Base-by-base conservation (phyloP, 352 stramenopile genomes). In the Globisporangium sylvaticum region DNA sequence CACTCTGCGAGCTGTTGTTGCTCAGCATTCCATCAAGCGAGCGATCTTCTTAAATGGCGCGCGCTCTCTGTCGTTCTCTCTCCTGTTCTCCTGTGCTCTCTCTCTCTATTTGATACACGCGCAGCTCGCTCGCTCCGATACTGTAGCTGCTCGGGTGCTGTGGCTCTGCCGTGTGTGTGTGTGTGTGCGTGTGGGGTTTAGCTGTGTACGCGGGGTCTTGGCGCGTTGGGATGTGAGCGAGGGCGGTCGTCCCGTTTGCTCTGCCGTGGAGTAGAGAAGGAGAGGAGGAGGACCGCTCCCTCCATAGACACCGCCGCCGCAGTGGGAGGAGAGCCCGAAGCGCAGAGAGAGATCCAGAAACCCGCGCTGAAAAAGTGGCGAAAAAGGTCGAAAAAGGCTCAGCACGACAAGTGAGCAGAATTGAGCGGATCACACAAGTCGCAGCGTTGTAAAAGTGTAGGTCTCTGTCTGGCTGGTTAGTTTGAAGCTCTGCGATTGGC, bases 1-100 rank as follows among this genome's bases (percentile, higher is more conserved):
- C 76, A 67, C 70, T 79, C 67, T 87, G 78, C 56, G 74, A 80
- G 68, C 76, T 83, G 65, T 67, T 78, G 69, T 67, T 62, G 62
- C 62, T 67, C 62, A 67, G 62, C 62, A 67, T 67, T 1, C 53
- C 62, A 67, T 67, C 27, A 27, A 65, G 25, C 44, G 27, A 20
- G 34, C 1, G 34, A 18, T 44, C 4, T 15, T 27, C n/a, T 25
- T 31, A 27, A 27, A 3, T 57, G 15, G 44, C 15, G 20, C 15
- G 24, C 22, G 46, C 27, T 27, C 27, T 56, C 22, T 56, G 55
- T 54, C 12, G 32, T 32, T 44, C 7, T 46, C 20, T 39, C 37
- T 57, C 24, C 37, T 12, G 14, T 34, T 27, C 34, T 37, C 32
- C 32, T 37, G 7, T 37, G 32, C 32, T 10, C 32, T 12, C 8